Percentiles rank a stretch among this genome's conserved stretches.
These are phyloP conservation scores for Knufia petricola DNA, from an alignment of 2,329 filamentous ascomycete genomes.

Conservation along the genomic window DNA sequence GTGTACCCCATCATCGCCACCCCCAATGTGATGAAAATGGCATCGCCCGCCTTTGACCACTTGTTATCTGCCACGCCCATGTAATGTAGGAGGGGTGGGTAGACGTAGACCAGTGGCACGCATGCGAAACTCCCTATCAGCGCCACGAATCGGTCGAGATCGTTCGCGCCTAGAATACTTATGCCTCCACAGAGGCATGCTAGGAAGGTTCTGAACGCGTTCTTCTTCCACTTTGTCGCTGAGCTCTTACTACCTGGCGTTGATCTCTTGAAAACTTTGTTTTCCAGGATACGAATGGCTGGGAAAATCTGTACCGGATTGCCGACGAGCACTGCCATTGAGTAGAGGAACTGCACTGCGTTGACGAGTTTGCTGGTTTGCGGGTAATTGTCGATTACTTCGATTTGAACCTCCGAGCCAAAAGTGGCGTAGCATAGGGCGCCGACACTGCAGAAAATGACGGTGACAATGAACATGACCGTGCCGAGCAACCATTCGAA, in stretches of 20 bases:
- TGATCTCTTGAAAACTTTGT: slow-evolving; percentile 46
- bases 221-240: slow-evolving; percentile 68
- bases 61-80: slow-evolving; percentile 53
- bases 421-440: slow-evolving; percentile 67
- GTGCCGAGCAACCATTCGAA: slow-evolving; percentile 57
- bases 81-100: slow-evolving; percentile 62
- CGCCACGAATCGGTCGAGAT: slow-evolving; percentile 65
- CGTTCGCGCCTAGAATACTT: slow-evolving; percentile 54
- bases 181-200: slow-evolving; percentile 52
- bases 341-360: slow-evolving; percentile 64
- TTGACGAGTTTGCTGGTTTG: slow-evolving; percentile 64
- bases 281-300: slow-evolving; percentile 61
- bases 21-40: slow-evolving; percentile 55
- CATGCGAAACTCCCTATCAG: slow-evolving; percentile 65
- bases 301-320: slow-evolving; percentile 68
- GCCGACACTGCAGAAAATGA: slow-evolving; percentile 63
- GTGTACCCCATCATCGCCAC: slow-evolving; percentile 62
- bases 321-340: slow-evolving; percentile 61
- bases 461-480: slow-evolving; percentile 64
- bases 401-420: slow-evolving; percentile 57
- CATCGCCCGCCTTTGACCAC: slow-evolving; percentile 49
- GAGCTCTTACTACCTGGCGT: slow-evolving; percentile 55
- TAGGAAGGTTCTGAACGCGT: slow-evolving; percentile 50
- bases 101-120: slow-evolving; percentile 67
- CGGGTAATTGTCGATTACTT: slow-evolving; percentile 68